Percentiles rank a stretch among this genome's conserved stretches.
Conservation (phyloP, 257 asterid genomes). For the Eucommia ulmoides region DNA sequence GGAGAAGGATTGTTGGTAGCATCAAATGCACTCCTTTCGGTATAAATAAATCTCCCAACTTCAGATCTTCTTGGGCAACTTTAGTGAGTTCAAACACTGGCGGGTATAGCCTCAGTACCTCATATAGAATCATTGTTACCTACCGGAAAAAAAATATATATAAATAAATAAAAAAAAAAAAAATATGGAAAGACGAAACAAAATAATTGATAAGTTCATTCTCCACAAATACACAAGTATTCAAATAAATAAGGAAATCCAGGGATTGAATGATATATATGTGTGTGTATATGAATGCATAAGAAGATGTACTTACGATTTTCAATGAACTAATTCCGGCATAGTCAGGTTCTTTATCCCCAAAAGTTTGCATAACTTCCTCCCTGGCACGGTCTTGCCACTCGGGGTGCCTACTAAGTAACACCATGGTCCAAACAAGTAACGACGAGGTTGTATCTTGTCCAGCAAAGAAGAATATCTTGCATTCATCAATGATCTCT, state of each 20-base stretch:
- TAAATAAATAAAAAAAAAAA: too few relatives aligned
- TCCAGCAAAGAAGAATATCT: constrained; percentile 41
- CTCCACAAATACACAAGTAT: too few relatives aligned
- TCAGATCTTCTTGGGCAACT: constrained; percentile 25
- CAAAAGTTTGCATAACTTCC: constrained; percentile 26
- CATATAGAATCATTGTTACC: constrained; percentile 42
- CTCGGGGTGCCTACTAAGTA: constrained; percentile 37
- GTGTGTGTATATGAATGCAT: neutral
- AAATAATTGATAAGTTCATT: too few relatives aligned
- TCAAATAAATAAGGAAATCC: neutral
- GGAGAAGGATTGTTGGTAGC: constrained; percentile 28
- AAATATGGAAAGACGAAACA: neutral
- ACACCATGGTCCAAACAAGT: constrained; percentile 39
- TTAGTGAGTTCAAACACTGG: constrained; percentile 26
- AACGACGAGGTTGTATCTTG: constrained; percentile 38
- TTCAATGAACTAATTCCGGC: constrained; percentile 33
- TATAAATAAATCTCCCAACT: constrained; percentile 23
- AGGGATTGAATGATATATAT: neutral
- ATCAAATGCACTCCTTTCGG: constrained; percentile 30
- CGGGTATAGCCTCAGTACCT: constrained; percentile 39
- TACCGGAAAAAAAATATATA: constrained; percentile 8
- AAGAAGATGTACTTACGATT: constrained; percentile 21
- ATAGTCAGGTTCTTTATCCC: constrained; percentile 23
- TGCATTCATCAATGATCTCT: constrained; percentile 49
- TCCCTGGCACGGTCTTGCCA: constrained; percentile 49